Base-by-base conservation (phyloP, 176 grass and related monocot genomes). In the Lolium rigidum region DNA sequence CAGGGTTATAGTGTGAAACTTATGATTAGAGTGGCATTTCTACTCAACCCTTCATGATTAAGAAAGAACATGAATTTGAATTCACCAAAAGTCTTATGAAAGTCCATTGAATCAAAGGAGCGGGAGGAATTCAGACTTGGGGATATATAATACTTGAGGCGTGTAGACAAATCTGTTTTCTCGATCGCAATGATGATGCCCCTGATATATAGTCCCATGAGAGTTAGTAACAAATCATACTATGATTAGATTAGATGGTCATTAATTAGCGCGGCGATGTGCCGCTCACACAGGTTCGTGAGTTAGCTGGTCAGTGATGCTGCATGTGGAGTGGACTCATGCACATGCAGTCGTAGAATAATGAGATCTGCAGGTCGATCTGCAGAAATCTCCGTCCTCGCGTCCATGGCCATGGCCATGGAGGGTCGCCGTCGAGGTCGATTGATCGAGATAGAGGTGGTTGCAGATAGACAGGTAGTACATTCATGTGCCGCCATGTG, bases 401-500 rank as follows among this genome's bases (percentile, higher is more conserved):
- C 44, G 13, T 49, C 70, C 72, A 74, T 35, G 31, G 31, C 31
- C 31, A 35, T 35, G 31, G 31, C 31, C 31, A 35, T 51, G 71
- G 71, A 50, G 7, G 13, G 22, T 9, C 46, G 48, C 24, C 44
- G 43, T 74, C 70, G 37, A 41, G 31, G 37, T 22, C 44, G 44
- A 24, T 22, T 21, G 21, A 7, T 24, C 10, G 69, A 46, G 18
- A n/a, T 2, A 1, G 20, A 47, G 41, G 41, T 47, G 46, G 71
- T 74, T 74, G 71, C 71, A 74, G 46, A 72, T 71, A 70, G 38
- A 2, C 9, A 18, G 20, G 59, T 62, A 22, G 1, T 43, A 6
- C 41, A 49, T 74, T 14, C 70, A 74, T 74, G 71, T 74, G 70
- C 44, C 44, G 6, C 70, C 70, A 74, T 49, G 70, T 73, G 66